These are phyloP conservation scores for Vaccinium vitisidaea DNA, from an alignment of 148 eudicot species.

Conservation along the genomic window DNA sequence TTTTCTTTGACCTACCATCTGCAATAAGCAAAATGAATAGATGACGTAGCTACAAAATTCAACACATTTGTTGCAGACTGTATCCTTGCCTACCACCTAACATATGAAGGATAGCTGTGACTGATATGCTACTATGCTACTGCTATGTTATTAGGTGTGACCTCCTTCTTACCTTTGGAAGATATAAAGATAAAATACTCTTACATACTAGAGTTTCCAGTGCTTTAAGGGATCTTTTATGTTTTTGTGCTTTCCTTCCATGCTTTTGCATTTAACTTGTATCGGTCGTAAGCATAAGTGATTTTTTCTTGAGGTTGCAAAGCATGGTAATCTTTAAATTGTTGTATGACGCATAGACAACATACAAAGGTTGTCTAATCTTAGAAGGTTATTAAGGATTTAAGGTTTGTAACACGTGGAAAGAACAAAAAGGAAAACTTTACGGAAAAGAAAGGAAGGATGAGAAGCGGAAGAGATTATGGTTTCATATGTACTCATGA, in stretches of 20 bases:
- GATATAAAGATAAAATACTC: neutral
- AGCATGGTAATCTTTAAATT: neutral
- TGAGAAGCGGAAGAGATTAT: neutral
- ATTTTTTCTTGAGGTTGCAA: neutral
- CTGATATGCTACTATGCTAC: neutral
- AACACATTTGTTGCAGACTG: neutral
- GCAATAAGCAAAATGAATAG: neutral
- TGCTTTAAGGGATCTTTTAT: neutral
- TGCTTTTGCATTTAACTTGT: neutral
- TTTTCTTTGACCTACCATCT: neutral
- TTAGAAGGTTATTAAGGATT: neutral
- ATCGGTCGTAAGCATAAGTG: neutral
- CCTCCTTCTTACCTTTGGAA: neutral
- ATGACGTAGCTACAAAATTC: neutral
- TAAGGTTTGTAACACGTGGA: neutral
- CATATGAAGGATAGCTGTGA: neutral
- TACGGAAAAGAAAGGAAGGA: neutral
- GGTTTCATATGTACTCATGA: neutral
- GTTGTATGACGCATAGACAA: too few relatives aligned
- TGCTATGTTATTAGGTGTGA: neutral
- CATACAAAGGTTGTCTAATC: neutral
- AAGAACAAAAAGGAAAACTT: neutral
- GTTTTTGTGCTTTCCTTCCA: neutral
- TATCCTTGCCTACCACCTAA: neutral
- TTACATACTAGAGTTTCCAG: neutral